Conservation (phyloP, 2,329 filamentous ascomycete genomes). For the Fusarium azukiicola region DNA sequence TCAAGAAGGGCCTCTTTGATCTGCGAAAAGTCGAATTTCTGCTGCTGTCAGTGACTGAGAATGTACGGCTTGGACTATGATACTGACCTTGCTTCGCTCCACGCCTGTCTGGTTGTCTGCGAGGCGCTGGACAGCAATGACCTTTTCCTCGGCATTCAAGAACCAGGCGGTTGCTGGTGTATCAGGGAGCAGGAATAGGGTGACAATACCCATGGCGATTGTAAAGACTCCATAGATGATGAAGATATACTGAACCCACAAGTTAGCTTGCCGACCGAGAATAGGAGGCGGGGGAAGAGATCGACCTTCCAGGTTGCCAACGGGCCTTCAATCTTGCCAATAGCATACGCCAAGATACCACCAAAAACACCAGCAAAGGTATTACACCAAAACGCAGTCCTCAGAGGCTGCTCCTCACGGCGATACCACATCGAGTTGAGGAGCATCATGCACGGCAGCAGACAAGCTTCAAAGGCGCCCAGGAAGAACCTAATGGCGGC, state of each 20-base stretch:
- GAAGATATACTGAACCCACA: constrained; percentile 36
- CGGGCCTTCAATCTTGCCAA: constrained; percentile 53
- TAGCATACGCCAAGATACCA: constrained; percentile 56
- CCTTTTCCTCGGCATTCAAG: constrained; percentile 18
- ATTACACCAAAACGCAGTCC: constrained; percentile 59
- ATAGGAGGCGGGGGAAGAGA: fast-evolving
- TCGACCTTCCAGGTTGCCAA: constrained; percentile 49
- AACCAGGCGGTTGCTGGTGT: constrained; percentile 23
- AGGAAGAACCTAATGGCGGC: constrained; percentile 56
- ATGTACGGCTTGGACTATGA: constrained; percentile 24
- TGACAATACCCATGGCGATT: constrained; percentile 14
- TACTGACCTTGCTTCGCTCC: constrained; percentile 28
- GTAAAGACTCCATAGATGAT: constrained; percentile 51
- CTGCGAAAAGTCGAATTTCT: constrained; percentile 45
- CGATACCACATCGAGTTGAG: constrained; percentile 60
- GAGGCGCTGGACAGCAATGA: constrained; percentile 14
- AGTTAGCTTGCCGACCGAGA: background rate
- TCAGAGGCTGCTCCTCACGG: constrained; percentile 55
- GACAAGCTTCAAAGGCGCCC: constrained; percentile 55
- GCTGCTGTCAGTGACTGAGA: constrained; percentile 29
- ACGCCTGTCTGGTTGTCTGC: constrained; percentile 25
- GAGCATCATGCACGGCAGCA: constrained; percentile 55
- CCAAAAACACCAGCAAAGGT: constrained; percentile 59
- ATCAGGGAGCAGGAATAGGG: background rate
- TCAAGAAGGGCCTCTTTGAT: constrained; percentile 48